Conservation (phyloP, 73 alveolate genomes). For the Effrenium voratum region DNA sequence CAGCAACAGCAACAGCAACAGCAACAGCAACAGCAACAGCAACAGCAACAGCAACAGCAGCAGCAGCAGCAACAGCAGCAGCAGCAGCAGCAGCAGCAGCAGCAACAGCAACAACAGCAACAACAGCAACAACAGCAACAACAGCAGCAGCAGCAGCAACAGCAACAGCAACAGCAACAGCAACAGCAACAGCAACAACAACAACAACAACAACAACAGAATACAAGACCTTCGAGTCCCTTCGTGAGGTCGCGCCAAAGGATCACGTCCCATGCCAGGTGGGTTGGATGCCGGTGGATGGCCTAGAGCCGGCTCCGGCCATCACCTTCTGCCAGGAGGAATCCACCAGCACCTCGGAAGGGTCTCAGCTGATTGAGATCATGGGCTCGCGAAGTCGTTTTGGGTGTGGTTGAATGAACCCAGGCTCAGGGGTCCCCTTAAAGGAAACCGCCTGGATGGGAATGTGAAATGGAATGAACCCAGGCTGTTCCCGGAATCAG, state of each 20-base stretch:
- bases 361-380: background rate
- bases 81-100: conserved; percentile 13
- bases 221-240: too few relatives aligned
- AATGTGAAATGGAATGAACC: too few relatives aligned
- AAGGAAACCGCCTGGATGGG: too few relatives aligned
- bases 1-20: background rate
- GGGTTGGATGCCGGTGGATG: conserved; percentile 75
- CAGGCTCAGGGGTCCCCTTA: too few relatives aligned
- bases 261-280: conserved; percentile 24
- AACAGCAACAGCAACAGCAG: background rate
- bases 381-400: background rate
- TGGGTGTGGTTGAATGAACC: too few relatives aligned
- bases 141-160: background rate
- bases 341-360: background rate
- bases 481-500: too few relatives aligned
- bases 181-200: background rate
- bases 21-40: background rate
- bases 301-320: conserved; percentile 47
- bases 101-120: background rate
- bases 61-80: conserved; percentile 3
- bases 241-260: too few relatives aligned
- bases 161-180: background rate
- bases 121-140: background rate
- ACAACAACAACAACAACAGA: too few relatives aligned
- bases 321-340: conserved; percentile 54